Conservation (phyloP, 2,329 filamentous ascomycete species). For the Aspergillus sp. region DNA sequence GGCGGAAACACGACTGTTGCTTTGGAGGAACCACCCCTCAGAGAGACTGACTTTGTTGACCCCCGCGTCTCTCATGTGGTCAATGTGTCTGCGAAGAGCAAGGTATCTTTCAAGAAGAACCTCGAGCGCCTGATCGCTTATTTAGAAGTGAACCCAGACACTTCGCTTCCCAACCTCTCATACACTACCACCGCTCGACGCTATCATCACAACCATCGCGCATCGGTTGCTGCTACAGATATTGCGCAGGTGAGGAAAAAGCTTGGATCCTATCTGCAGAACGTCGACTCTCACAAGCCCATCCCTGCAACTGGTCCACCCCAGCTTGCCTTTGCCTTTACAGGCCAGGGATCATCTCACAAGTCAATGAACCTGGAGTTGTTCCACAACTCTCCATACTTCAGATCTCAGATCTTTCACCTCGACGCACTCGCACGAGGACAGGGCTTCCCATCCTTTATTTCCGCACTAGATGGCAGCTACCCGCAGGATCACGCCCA, state of each 20-base stretch:
- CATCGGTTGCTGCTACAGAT: slow-evolving; percentile 5
- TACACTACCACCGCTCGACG: slow-evolving; percentile 67
- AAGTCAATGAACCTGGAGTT: slow-evolving; percentile 34
- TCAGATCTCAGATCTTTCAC: slow-evolving; percentile 27
- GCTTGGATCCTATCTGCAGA: background rate
- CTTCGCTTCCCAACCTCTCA: slow-evolving; percentile 59
- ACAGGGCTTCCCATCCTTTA: slow-evolving; percentile 33
- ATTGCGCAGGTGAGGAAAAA: slow-evolving; percentile 12
- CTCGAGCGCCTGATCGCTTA: slow-evolving; percentile 57
- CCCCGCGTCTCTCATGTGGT: slow-evolving; percentile 58
- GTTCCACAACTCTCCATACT: slow-evolving; percentile 30
- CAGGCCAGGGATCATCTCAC: slow-evolving; percentile 42
- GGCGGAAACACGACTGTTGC: slow-evolving; percentile 70
- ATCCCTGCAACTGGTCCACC: slow-evolving; percentile 15
- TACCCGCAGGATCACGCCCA: slow-evolving; percentile 45
- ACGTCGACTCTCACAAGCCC: slow-evolving; percentile 60
- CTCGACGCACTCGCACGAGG: slow-evolving; percentile 29
- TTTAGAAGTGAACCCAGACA: slow-evolving; percentile 33
- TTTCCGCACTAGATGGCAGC: slow-evolving; percentile 25
- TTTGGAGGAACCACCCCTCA: slow-evolving; percentile 61
- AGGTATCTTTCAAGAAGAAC: slow-evolving; percentile 54
- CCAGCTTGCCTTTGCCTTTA: slow-evolving; percentile 43
- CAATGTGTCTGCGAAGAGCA: slow-evolving; percentile 60
- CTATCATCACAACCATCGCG: slow-evolving; percentile 33
- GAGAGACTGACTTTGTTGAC: slow-evolving; percentile 41